phyloP scores from a whole-genome alignment of 768 basidiomycete genomes.

The Agrocybe praecox region DNA sequence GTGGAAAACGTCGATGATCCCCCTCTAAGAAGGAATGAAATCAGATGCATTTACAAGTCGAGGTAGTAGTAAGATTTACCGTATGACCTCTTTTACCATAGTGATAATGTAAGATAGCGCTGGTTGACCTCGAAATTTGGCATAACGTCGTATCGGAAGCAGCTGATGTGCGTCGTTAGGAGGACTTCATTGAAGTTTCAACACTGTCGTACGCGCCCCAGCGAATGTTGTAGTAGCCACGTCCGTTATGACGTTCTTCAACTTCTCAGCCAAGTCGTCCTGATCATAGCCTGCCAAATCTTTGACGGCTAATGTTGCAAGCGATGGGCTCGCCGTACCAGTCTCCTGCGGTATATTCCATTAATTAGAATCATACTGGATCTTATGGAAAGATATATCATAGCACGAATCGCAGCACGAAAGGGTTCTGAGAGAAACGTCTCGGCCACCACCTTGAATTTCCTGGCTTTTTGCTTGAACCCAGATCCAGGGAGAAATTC shows the following conservation, averaged over 20 bases:
- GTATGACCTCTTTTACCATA: slow-evolving; percentile 17
- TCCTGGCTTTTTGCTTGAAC: slow-evolving; percentile 42
- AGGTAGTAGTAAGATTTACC: slow-evolving; percentile 1
- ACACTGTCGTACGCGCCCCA: neutral
- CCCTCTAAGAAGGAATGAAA: too few species aligned
- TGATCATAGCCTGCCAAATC: neutral
- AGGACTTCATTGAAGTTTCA: neutral
- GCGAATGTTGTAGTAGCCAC: slow-evolving; percentile 4
- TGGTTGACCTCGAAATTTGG: slow-evolving; percentile 15
- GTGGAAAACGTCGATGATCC: too few species aligned
- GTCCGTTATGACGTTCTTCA: neutral
- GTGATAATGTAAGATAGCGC: slow-evolving; percentile 16
- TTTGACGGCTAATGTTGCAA: neutral
- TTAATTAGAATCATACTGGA: slow-evolving; percentile 3
- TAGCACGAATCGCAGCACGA: slow-evolving; percentile 26
- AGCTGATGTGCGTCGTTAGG: neutral
- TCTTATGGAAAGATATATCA: slow-evolving; percentile 30
- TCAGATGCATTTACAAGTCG: neutral
- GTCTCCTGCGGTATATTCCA: slow-evolving; percentile 1
- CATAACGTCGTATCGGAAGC: slow-evolving; percentile 19
- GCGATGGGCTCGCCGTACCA: neutral
- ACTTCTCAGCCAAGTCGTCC: neutral
- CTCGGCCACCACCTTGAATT: slow-evolving; percentile 32
- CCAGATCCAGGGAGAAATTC: slow-evolving; percentile 50
- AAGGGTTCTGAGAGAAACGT: slow-evolving; percentile 40